phyloP scores from a whole-genome alignment of 139 green algal species.

The Nannochloris sp. region DNA sequence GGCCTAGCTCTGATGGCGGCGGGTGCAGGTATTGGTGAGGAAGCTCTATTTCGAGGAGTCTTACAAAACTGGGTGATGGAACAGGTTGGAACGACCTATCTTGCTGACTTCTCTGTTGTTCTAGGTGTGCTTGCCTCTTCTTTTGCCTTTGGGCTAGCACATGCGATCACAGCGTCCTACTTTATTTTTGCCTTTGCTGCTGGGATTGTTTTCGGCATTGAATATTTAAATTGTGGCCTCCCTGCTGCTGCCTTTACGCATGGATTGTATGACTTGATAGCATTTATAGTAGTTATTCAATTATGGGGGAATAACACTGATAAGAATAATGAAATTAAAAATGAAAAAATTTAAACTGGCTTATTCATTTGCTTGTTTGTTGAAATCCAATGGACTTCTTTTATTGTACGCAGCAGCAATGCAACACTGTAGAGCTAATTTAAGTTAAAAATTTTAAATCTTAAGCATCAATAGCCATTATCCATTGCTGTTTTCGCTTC shows the following conservation, averaged over 20 bases:
- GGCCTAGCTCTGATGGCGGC: slow-evolving; percentile 13
- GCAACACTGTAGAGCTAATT: neutral
- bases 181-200: slow-evolving; percentile 10
- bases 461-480: neutral
- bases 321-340: neutral
- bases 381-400: too few species aligned
- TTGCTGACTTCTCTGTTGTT: neutral
- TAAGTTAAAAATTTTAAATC: neutral
- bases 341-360: too few species aligned
- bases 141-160: slow-evolving; percentile 13
- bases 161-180: slow-evolving; percentile 19
- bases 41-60: slow-evolving; percentile 19
- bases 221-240: slow-evolving; percentile 8
- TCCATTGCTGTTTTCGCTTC: slow-evolving; percentile 3
- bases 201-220: slow-evolving; percentile 15
- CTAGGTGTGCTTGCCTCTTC: neutral
- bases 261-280: slow-evolving; percentile 14
- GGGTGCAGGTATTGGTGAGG: slow-evolving; percentile 19
- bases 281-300: neutral
- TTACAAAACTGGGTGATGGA: neutral
- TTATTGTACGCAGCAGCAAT: neutral
- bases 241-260: slow-evolving; percentile 11
- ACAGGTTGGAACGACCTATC: neutral
- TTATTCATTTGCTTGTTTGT: too few species aligned
- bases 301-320: slow-evolving; percentile 1